These are phyloP conservation scores for Aegilops tauschii DNA, from an alignment of 176 grass and related monocot genomes.

Conservation along the genomic window DNA sequence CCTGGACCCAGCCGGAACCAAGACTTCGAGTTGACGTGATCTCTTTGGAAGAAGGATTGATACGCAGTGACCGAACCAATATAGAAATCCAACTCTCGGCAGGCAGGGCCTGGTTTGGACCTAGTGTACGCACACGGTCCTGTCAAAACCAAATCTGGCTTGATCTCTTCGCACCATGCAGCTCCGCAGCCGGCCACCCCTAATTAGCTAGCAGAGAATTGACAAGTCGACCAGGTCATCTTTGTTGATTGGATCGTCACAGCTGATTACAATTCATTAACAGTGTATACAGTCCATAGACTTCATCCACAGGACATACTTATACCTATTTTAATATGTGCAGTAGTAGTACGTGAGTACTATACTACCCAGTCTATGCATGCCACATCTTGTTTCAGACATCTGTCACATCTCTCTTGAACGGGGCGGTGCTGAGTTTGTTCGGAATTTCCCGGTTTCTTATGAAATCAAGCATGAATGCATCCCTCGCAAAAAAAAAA, in stretches of 20 bases:
- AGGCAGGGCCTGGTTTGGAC: too few relatives aligned
- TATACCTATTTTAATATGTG: neutral
- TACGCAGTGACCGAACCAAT: neutral
- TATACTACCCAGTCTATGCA: neutral
- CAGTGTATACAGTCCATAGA: neutral
- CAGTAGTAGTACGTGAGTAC: neutral
- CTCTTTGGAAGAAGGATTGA: neutral
- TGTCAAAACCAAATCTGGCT: neutral
- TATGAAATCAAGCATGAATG: neutral
- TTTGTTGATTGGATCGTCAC: conserved; percentile 23
- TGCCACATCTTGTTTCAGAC: neutral
- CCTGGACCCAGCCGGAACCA: neutral
- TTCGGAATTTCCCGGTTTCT: neutral
- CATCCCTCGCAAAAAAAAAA: too few relatives aligned
- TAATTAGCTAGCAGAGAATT: neutral
- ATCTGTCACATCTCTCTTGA: neutral
- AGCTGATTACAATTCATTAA: neutral
- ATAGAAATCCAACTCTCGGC: neutral
- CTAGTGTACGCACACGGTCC: too few relatives aligned
- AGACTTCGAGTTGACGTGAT: neutral
- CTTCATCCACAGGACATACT: neutral
- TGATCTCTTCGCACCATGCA: conserved; percentile 19
- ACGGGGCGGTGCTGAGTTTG: neutral
- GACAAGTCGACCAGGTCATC: conserved; percentile 20
- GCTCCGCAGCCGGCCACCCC: too few relatives aligned